Percentiles rank a stretch among this genome's conserved stretches.
phyloP scores from a whole-genome alignment of 495 filamentous ascomycete genomes.

The Melanomma pulvis-pyrius region DNA sequence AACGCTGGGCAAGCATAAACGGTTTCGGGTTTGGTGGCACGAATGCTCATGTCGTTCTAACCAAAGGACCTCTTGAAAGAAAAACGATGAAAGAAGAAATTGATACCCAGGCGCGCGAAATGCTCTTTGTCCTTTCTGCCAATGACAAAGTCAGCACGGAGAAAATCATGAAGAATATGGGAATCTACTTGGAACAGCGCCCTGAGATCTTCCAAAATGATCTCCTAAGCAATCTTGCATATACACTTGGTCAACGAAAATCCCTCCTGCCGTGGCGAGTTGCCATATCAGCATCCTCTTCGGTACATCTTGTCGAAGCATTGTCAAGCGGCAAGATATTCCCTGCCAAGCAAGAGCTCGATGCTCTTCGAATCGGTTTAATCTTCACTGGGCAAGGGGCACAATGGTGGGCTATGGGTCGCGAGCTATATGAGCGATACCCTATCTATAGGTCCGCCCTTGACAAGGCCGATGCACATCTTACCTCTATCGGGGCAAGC shows the following conservation, averaged over 20 bases:
- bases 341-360: constrained; percentile 6
- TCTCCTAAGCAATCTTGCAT: constrained; percentile 21
- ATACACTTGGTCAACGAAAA: constrained; percentile 16
- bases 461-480: constrained; percentile 8
- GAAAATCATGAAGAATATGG: constrained; percentile 3
- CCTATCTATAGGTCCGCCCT: constrained; percentile 8
- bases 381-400: constrained; percentile 52
- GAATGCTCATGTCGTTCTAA: constrained; percentile 31
- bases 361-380: constrained; percentile 34
- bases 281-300: constrained; percentile 1
- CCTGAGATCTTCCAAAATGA: constrained; percentile 17
- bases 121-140: constrained; percentile 13
- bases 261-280: constrained; percentile 14
- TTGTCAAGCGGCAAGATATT: constrained; percentile 7
- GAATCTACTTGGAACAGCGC: constrained; percentile 15
- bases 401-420: constrained; percentile 48
- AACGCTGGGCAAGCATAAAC: constrained; percentile 40
- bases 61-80: constrained; percentile 25
- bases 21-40: constrained; percentile 37
- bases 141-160: constrained; percentile 5
- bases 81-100: constrained; percentile 20
- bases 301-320: constrained; percentile 9
- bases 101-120: constrained; percentile 2
- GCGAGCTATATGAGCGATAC: constrained; percentile 34
- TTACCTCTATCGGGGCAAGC: constrained; percentile 18